Conservation (phyloP, 345 rosid species). For the Ricinus communis region DNA sequence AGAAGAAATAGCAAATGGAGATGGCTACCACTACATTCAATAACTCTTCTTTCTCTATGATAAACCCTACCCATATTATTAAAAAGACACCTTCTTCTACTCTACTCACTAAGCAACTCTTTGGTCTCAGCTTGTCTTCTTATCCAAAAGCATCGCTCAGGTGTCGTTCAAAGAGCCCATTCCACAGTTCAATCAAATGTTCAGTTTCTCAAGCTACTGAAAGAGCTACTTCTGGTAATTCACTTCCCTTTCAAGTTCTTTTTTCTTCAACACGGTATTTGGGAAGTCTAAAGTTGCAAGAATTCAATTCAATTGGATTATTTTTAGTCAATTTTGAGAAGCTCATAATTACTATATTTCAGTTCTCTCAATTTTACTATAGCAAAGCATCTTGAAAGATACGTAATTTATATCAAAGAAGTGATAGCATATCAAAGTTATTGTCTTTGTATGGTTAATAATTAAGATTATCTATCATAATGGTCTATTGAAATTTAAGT, state of each 20-base stretch:
- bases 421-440: no score
- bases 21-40: constrained; percentile 53
- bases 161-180: constrained; percentile 33
- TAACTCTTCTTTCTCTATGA: constrained; percentile 37
- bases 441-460: no score
- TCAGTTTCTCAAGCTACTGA: constrained; percentile 63
- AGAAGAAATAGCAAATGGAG: constrained; percentile 40
- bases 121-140: constrained; percentile 46
- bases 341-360: no score
- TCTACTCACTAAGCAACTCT: constrained; percentile 39
- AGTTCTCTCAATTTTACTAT: no score
- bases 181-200: constrained; percentile 50
- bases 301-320: no score
- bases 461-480: neutral
- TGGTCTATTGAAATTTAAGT: neutral
- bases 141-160: constrained; percentile 40
- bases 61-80: constrained; percentile 24
- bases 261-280: no score
- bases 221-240: constrained; percentile 56
- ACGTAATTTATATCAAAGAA: no score
- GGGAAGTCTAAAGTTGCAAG: no score
- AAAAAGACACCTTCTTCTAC: constrained; percentile 16
- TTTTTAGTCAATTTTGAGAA: no score
- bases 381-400: no score
- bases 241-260: neutral